Base-by-base conservation (phyloP, 441 rosid genomes). In the Rhodomyrtus psidioides region DNA sequence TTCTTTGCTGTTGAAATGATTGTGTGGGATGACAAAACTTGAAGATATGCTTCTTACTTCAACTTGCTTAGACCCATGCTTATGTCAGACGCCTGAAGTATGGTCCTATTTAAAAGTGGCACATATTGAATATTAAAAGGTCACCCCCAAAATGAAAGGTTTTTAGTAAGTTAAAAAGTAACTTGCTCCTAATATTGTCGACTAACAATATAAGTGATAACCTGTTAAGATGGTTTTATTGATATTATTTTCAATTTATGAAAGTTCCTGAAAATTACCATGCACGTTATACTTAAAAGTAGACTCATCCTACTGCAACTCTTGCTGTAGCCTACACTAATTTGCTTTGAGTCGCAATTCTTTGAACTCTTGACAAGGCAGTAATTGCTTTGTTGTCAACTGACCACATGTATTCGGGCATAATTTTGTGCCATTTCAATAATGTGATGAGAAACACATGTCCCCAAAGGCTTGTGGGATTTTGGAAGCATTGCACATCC, bases 351-450 rank as follows among this genome's bases (percentile, higher is more conserved):
- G 23, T 28, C 23, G 2, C 42, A 7, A 59, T 59, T 28, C 39
- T 59, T 59, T 1, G 10, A 34, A 59, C 0, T 4, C 1, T 0
- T 1, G 74, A 60, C 42, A 15, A 28, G 0, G 6, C 3, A 0
- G 5, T 28, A 4, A 10, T 16, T 28, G 42, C 15, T 60, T 28
- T 60, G 10, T 60, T 28, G 3, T 28, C 6, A 39, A 60, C 23
- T 60, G 74, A 28, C 23, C 74, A 60, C 23, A 60, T 60, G 42
- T 7, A 60, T 28, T 28, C 17, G 4, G 15, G 34, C 65, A 27
- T 59, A 0, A n/a, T 2, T 27, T 59, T 27, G 19, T 0, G 19
- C 34, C 19, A 3, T 17, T 59, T 27, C 6, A 0, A 16, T 59
- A 27, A 0, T 59, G 34, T 27, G 65, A 59, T 59, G 34, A 59